Base-by-base conservation (phyloP, 805 yeast species). In the Wickerhamiella bombiphila region DNA sequence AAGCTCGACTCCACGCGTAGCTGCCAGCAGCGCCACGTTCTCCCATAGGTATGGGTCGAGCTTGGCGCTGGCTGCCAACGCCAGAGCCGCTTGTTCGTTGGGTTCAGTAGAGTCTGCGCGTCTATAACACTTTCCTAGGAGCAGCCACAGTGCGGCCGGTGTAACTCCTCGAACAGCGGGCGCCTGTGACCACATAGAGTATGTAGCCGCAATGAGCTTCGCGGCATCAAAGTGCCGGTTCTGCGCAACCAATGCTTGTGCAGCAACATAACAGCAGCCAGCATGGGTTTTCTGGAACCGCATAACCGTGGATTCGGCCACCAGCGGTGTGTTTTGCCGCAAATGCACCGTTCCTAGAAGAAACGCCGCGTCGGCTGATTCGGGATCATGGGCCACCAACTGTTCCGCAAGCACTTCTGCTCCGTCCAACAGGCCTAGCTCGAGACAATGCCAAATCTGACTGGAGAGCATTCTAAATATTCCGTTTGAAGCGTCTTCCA, bases 351-450 rank as follows among this genome's bases (percentile, higher is more conserved):
- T 59, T 13, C 80, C 82, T 52, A 80, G 75, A 29, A 85, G 60
- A 54, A 82, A 80, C 3, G 70, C 53, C 7, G 86, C 69, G 38
- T 76, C 81, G 4, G 68, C 55, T 43, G 72, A 68, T 5, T n/a
- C 22, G 28, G 64, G 63, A 34, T 66, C 66, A 36, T 72, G 69
- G 2, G 94, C 82, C 24, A 79, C 58, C 17, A 83, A 62, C 45
- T 93, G 65, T 55, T 91, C 97, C 14, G 85, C 73, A 3, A 88
- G 76, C 58, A 91, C 82, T 51, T 77, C 85, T 1, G 97, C 96
- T 20, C 86, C 79, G 11, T 64, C 59, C 32, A 70, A 60, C 42
- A 80, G 66, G 51, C 75, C 83, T 42, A 71, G 70, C 48, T 82
- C 93, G 29, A 83, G 56, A 9, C 78, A 69, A 50, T 81, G 79